Base-by-base conservation (phyloP, 371 early-diverging fungal species). In the Rhizopus sp. region DNA sequence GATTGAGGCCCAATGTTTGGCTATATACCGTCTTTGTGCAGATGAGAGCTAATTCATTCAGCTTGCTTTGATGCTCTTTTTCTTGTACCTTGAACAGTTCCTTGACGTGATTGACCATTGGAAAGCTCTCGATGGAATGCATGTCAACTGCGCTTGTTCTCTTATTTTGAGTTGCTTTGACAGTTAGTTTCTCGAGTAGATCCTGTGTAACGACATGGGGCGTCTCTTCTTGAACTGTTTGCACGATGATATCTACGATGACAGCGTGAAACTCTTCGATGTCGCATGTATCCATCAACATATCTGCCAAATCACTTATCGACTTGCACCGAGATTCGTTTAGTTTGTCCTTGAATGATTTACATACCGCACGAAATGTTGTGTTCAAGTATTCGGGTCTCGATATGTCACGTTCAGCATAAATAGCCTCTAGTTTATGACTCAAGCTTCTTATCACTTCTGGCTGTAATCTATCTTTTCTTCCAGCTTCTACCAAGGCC, bases 141-240 rank as follows among this genome's bases (percentile, higher is more conserved):
- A 46, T 7, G 29, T 23, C 23, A 46, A 29, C 10, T 8, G 15
- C 7, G 7, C 46, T 46, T 29, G 46, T 23, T 46, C 46, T 16
- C 29, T 46, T 46, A 7, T n/a, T 10, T 7, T 2, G 16, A 15
- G 17, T 46, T 29, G 2, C 23, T 46, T 41, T 15, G 9, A n/a
- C 55, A 5, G 44, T 37, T 4, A 58, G 59, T 15, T 59, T 62
- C 12, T 78, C 73, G 44, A 79, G 45, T 3, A 74, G 38, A 53
- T 79, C 80, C 1, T 74, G 74, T 17, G 73, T 70, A 12, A 69
- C 73, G 12, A 64, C 53, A 2, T 64, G 56, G 2, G 74, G 73
- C 0, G 72, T 66, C 40, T 76, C 77, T 54, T 79, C 65, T 56
- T 70, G 63, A 7, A 79, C 42, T 3, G 80, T 76, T 13, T 3